These are phyloP conservation scores for Diplodia corticola DNA, from an alignment of 2,329 filamentous ascomycete species.

Conservation along the genomic window DNA sequence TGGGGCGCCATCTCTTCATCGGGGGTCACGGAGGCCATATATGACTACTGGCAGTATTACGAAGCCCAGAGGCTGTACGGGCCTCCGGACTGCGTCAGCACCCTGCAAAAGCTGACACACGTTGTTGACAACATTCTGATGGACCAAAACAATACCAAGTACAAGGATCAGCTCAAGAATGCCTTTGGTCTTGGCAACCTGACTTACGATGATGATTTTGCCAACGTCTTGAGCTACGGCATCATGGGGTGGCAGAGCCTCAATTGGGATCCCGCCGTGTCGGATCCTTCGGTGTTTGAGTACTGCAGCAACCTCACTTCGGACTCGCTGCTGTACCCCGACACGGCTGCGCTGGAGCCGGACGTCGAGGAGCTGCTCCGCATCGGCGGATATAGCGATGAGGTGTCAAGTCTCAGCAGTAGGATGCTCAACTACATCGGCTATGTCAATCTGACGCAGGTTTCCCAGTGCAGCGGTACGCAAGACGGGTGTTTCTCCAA, in stretches of 20 bases:
- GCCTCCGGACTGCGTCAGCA: slow-evolving; percentile 63
- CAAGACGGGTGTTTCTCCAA: slow-evolving; percentile 56
- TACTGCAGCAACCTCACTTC: slow-evolving; percentile 60
- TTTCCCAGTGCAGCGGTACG: slow-evolving; percentile 43
- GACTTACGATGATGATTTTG: slow-evolving; percentile 57
- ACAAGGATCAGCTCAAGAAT: slow-evolving; percentile 51
- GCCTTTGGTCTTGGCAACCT: slow-evolving; percentile 54
- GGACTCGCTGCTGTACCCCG: slow-evolving; percentile 45
- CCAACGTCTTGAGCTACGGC: slow-evolving; percentile 45
- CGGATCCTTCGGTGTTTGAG: slow-evolving; percentile 49
- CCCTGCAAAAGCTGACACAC: slow-evolving; percentile 62
- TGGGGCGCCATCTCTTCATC: slow-evolving; percentile 80
- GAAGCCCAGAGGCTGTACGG: slow-evolving; percentile 59
- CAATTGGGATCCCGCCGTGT: slow-evolving; percentile 62
- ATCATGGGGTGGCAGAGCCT: slow-evolving; percentile 56
- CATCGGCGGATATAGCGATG: slow-evolving; percentile 49
- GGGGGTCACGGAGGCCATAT: slow-evolving; percentile 74
- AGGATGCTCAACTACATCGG: slow-evolving; percentile 59
- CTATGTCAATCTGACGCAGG: slow-evolving; percentile 51
- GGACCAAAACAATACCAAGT: slow-evolving; percentile 46
- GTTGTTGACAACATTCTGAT: slow-evolving; percentile 61
- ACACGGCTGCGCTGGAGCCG: slow-evolving; percentile 39
- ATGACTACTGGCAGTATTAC: slow-evolving; percentile 71
- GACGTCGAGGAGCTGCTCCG: slow-evolving; percentile 48
- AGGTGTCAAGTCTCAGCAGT: slow-evolving; percentile 47